These are phyloP conservation scores for Hypoxylon fuscum DNA, from an alignment of 495 filamentous ascomycete species.

Conservation along the genomic window DNA sequence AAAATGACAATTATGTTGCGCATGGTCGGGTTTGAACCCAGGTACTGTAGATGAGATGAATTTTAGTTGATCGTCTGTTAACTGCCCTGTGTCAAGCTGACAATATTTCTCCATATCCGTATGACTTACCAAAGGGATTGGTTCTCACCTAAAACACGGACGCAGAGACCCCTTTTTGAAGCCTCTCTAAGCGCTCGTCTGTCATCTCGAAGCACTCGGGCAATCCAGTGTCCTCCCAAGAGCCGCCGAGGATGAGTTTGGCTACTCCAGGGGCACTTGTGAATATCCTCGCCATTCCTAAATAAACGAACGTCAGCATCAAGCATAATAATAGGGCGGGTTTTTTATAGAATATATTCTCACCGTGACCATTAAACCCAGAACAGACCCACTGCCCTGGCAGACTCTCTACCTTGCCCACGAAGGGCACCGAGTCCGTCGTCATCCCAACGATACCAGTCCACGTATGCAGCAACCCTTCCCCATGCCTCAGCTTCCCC, in stretches of 20 bases:
- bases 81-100: no score
- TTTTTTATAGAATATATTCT: no score
- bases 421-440: slow-evolving; percentile 42
- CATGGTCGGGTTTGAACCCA: no score
- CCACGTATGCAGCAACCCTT: slow-evolving; percentile 43
- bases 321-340: neutral
- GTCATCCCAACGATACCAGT: slow-evolving; percentile 47
- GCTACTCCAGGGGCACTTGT: slow-evolving; percentile 39
- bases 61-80: no score
- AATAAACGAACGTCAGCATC: slow-evolving; percentile 1
- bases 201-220: slow-evolving; percentile 45
- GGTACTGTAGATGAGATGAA: no score
- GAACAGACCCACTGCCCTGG: slow-evolving; percentile 44
- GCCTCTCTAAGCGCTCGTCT: slow-evolving; percentile 25
- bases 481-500: slow-evolving; percentile 25
- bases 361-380: slow-evolving; percentile 45
- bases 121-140: no score
- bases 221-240: slow-evolving; percentile 43
- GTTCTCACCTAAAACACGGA: slow-evolving; percentile 24
- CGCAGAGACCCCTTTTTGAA: slow-evolving; percentile 23
- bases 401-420: slow-evolving; percentile 30
- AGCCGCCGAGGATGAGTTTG: slow-evolving; percentile 39
- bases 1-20: no score
- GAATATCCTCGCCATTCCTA: slow-evolving; percentile 47
- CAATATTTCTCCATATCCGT: no score